Evolutionary conservation across 805 yeast species (phyloP), one percentile per base, ranked within the genome.

Genomic region (Wickerhamiella qilinensis): DNA sequence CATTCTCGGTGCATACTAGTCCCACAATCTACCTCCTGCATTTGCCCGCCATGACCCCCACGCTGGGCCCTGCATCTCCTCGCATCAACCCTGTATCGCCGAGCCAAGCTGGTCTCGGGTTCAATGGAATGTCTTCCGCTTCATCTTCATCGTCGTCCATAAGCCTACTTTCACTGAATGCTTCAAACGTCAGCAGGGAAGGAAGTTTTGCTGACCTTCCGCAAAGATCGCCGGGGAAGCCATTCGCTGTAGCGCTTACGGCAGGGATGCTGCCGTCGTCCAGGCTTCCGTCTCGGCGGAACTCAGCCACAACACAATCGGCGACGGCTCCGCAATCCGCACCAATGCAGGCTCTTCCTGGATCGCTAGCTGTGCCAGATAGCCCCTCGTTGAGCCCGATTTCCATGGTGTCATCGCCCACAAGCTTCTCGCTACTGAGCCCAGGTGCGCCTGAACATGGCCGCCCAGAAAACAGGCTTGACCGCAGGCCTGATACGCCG

Each of bases 81-180:
- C 29, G 29, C 7, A 37, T 37, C 30, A 20, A 25, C 6, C 39
- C 39, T 9, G 22, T 37, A 22, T 37, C 39, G 21, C 39, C 39
- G 9, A 9, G n/a, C 17, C 35, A 7, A 22, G 27, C 16, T 20
- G 15, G 20, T 17, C 19, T 15, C n/a, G n/a, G n/a, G n/a, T n/a
- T n/a, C n/a, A n/a, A n/a, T 20, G 24, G n/a, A 20, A 12, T 19
- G n/a, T n/a, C 28, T 20, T n/a, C 30, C 16, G 34, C 41, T 31
- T 38, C 37, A 4, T 45, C 47, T 15, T 39, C 47, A 4, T 33
- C 38, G 17, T 44, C 47, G 3, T 31, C 43, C 2, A 44, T 44
- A 20, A 42, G 45, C 33, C 41, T 44, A 12, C 34, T 44, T 9
- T 42, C 47, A n/a, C 37, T 42, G 3, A 19, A 20, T 18, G 36